Base-by-base conservation (phyloP, 768 basidiomycete species). In the Coprinopsis strossmayeri region DNA sequence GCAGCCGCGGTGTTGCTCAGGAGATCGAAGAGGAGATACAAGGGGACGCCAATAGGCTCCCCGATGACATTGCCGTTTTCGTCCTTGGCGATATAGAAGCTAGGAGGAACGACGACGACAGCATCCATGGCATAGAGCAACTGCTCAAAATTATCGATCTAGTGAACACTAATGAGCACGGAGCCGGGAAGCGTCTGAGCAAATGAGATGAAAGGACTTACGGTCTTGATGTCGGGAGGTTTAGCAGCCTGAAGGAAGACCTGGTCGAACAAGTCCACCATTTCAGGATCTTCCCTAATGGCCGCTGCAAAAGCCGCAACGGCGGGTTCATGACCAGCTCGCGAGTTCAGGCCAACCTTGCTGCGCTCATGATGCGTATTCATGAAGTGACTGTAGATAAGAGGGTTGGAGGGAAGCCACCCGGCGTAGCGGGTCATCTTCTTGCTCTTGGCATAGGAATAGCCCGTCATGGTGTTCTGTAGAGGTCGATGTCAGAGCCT, bases 41-140 rank as follows among this genome's bases (percentile, higher is more conserved):
- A 69, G 7, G 77, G 76, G 24, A 71, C 65, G 10, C 72, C 73
- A 28, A 78, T 69, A 10, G 71, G 55, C 13, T 65, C 67, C n/a
- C 63, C 59, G 24, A 26, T 42, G 15, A 5, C 40, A 9, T 42
- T 25, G 4, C 40, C 40, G 11, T 24, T 26, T 11, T 42, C 40
- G 40, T 42, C 40, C 17, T 42, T 42, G 5, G 40, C 15, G 5
- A 42, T 42, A 34, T 20, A 15, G 28, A 65, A 78, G 1, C 45
- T 48, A 0, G 76, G 76, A 0, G 76, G 69, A 23, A 67, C 63
- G n/a, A 55, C 55, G 39, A 78, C 52, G 58, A 77, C 61, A 41
- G 64, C 56, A 55, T 78, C 68, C 59, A 79, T 61, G 11, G 72
- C 57, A 11, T 41, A 42, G 15, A 75, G 59, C 61, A 77, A 63